Percentiles rank a stretch among this genome's conserved stretches.
Evolutionary conservation across 106 monocot genomes (phyloP).

Genomic region (Narthecium ossifragum): DNA sequence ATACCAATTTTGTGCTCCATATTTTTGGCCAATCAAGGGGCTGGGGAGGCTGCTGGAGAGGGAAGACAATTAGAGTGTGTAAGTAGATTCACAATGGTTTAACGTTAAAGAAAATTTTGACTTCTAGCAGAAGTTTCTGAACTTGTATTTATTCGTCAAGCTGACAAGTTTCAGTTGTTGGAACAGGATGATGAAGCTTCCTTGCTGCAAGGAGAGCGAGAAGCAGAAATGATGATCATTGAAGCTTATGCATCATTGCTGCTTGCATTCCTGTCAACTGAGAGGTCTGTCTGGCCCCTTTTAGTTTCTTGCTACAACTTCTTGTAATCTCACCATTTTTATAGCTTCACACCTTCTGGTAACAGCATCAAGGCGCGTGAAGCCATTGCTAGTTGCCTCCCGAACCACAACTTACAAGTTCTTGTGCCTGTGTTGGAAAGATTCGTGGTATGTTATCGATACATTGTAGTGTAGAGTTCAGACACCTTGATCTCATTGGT

Average conservation of each 20-base stretch:
- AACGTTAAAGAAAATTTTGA: too few species aligned
- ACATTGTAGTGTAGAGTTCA: background rate
- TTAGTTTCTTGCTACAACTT: conserved; percentile 4
- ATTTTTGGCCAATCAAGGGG: conserved; percentile 65
- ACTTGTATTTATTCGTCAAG: background rate
- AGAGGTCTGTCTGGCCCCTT: conserved; percentile 55
- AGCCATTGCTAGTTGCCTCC: conserved; percentile 78
- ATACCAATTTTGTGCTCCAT: conserved; percentile 67
- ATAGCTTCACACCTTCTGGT: background rate
- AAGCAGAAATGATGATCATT: conserved; percentile 99
- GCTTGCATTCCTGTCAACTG: conserved; percentile 90
- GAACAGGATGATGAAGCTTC: conserved; percentile 73
- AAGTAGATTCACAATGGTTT: too few species aligned
- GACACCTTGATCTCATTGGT: background rate
- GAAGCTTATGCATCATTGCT: conserved; percentile 90
- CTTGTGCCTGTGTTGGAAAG: conserved; percentile 94
- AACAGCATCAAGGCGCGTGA: conserved; percentile 58
- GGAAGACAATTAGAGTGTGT: conserved; percentile 23
- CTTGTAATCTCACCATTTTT: too few species aligned
- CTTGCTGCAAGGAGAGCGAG: conserved; percentile 74
- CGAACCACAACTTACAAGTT: conserved; percentile 61
- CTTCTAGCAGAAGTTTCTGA: too few species aligned
- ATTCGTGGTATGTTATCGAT: conserved; percentile 76
- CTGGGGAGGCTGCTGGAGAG: conserved; percentile 37
- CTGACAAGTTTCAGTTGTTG: conserved; percentile 4